phyloP scores from a whole-genome alignment of 1,139 yeast genomes.

The Sugiyamaella pinicola region DNA sequence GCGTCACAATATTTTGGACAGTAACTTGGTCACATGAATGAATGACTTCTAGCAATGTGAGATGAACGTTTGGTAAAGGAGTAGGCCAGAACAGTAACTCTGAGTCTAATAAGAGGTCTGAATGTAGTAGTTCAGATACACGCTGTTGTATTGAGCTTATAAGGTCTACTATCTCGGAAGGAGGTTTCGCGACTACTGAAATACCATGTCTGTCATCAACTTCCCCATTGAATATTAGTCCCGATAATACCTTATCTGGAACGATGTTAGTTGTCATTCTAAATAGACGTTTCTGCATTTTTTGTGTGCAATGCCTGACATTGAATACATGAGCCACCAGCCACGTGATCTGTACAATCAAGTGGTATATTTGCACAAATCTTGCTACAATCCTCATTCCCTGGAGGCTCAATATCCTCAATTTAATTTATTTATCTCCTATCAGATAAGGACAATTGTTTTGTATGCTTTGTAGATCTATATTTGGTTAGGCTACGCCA shows the following conservation, averaged over 20 bases:
- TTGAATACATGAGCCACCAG: too few relatives aligned
- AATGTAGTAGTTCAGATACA: not conserved
- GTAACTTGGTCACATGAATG: slow-evolving; percentile 27
- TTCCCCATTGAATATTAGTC: not conserved
- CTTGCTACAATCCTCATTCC: too few relatives aligned
- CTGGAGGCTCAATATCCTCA: too few relatives aligned
- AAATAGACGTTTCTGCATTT: too few relatives aligned
- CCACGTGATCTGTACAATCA: too few relatives aligned
- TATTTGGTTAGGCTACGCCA: too few relatives aligned
- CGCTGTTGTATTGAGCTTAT: not conserved
- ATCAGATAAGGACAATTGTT: too few relatives aligned
- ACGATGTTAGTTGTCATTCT: not conserved
- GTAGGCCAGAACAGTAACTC: slow-evolving; percentile 28
- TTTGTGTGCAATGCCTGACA: too few relatives aligned
- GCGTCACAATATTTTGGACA: not conserved
- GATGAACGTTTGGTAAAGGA: slow-evolving; percentile 33
- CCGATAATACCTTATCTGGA: slow-evolving; percentile 1
- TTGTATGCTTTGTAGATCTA: too few relatives aligned
- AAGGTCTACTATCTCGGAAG: not conserved
- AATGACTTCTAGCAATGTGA: slow-evolving; percentile 33
- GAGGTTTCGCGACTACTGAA: not conserved
- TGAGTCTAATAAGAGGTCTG: not conserved
- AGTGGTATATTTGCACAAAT: too few relatives aligned
- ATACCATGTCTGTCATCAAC: slow-evolving; percentile 6
- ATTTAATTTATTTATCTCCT: too few relatives aligned